Conservation (phyloP, 306 rosid species). For the Pterocarpus macrocarpus region DNA sequence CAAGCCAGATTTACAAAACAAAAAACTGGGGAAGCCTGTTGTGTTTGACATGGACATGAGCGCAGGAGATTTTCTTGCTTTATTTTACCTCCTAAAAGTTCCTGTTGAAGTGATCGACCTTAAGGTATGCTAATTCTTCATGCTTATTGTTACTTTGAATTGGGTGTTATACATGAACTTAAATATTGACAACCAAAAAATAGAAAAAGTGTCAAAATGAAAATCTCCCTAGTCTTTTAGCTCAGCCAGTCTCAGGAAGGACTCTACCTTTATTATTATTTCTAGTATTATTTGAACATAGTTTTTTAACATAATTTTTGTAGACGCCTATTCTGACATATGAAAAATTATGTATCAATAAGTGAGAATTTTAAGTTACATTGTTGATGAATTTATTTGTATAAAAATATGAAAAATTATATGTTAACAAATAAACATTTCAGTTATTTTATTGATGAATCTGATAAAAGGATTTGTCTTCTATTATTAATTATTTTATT, state of each 20-base stretch:
- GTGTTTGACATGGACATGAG: constrained; percentile 99
- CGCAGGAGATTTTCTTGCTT: constrained; percentile 89
- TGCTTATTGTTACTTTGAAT: neutral
- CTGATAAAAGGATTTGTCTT: too few species aligned
- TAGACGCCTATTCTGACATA: too few species aligned
- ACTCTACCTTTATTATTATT: neutral
- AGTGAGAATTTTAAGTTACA: too few species aligned
- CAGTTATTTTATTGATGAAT: too few species aligned
- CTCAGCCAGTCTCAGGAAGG: neutral
- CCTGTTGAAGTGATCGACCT: constrained; percentile 80
- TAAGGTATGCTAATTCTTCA: constrained; percentile 59
- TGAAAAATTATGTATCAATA: too few species aligned
- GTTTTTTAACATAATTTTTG: too few species aligned
- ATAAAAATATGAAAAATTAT: too few species aligned
- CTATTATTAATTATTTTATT: too few species aligned
- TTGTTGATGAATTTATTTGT: too few species aligned
- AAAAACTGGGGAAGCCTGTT: constrained; percentile 72
- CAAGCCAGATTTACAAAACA: constrained; percentile 64
- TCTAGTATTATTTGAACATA: too few species aligned
- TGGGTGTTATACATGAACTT: neutral
- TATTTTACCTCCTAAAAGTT: constrained; percentile 85
- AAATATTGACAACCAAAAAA: neutral
- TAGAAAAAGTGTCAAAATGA: neutral
- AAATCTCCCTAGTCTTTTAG: neutral
- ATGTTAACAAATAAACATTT: too few species aligned